phyloP scores from a whole-genome alignment of 768 basidiomycete genomes.

The Pulveroboletus sp. region DNA sequence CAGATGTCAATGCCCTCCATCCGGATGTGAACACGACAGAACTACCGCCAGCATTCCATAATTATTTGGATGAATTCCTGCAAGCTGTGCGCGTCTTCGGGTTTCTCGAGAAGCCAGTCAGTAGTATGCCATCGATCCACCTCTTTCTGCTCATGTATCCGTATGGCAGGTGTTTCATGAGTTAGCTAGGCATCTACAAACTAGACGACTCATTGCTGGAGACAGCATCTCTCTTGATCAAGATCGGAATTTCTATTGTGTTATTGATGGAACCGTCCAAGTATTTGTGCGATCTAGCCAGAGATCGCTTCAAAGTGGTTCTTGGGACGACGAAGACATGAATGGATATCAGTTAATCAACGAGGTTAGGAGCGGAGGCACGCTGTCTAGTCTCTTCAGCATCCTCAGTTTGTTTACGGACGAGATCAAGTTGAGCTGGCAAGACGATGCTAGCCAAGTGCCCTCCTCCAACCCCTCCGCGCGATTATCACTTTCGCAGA shows the following conservation, averaged over 20 bases:
- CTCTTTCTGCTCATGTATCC: background rate
- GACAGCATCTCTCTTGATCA: conserved; percentile 88
- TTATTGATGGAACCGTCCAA: conserved; percentile 96
- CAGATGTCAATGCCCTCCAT: conserved; percentile 82
- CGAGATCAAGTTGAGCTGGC: conserved; percentile 88
- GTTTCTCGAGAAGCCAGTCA: conserved; percentile 91
- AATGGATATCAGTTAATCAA: conserved; percentile 96
- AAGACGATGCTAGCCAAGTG: conserved; percentile 46
- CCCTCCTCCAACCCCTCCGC: conserved; percentile 26
- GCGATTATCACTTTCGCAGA: conserved; percentile 21
- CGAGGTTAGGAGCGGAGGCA: conserved; percentile 94
- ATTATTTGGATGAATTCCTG: conserved; percentile 95
- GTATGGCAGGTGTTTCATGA: conserved; percentile 83
- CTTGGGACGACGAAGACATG: conserved; percentile 82
- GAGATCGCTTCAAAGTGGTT: conserved; percentile 43
- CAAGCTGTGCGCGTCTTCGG: conserved; percentile 97
- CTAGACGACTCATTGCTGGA: conserved; percentile 90
- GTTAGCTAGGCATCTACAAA: conserved; percentile 92
- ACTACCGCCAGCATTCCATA: conserved; percentile 77
- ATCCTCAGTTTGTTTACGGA: conserved; percentile 97
- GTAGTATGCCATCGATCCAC: conserved; percentile 17
- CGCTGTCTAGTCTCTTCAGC: conserved; percentile 91
- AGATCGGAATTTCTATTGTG: conserved; percentile 96
- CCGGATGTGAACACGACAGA: conserved; percentile 83
- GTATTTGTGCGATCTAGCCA: conserved; percentile 76